Evolutionary conservation across 306 rosid genomes (phyloP).

Genomic region (Citrullus colocynthis): DNA sequence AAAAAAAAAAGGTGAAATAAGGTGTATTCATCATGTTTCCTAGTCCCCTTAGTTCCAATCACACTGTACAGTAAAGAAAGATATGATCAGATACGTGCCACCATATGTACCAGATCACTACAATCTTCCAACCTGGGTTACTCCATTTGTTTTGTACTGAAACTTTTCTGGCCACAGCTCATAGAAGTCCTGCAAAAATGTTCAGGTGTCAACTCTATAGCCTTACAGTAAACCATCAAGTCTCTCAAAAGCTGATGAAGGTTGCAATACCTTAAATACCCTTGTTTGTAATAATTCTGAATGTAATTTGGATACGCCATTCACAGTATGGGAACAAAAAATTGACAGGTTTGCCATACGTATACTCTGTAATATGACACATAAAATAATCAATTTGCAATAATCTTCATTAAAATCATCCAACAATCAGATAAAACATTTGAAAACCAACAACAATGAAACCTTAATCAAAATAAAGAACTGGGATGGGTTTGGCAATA

Average conservation of each 20-base stretch:
- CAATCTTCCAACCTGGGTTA: constrained; percentile 43
- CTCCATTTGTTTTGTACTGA: constrained; percentile 67
- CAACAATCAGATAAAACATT: background rate
- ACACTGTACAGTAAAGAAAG: background rate
- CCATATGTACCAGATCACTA: background rate
- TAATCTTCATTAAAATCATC: background rate
- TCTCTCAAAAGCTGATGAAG: background rate
- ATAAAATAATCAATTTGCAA: background rate
- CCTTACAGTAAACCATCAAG: background rate
- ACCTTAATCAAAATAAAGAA: constrained; percentile 1
- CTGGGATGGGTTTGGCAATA: constrained; percentile 13
- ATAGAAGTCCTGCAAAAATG: constrained; percentile 48
- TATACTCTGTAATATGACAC: constrained; percentile 44
- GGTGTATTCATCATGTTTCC: background rate
- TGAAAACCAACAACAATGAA: background rate
- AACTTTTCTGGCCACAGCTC: constrained; percentile 72
- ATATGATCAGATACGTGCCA: background rate
- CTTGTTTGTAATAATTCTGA: constrained; percentile 35
- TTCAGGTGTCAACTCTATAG: constrained; percentile 4
- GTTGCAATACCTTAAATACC: constrained; percentile 44
- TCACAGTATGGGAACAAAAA: constrained; percentile 50
- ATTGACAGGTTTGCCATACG: constrained; percentile 52
- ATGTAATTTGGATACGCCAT: constrained; percentile 61
- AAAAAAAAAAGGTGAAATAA: background rate
- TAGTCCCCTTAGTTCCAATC: background rate